Conservation (phyloP, 179 eudicot genomes). For the Heliamphora pulchella region DNA sequence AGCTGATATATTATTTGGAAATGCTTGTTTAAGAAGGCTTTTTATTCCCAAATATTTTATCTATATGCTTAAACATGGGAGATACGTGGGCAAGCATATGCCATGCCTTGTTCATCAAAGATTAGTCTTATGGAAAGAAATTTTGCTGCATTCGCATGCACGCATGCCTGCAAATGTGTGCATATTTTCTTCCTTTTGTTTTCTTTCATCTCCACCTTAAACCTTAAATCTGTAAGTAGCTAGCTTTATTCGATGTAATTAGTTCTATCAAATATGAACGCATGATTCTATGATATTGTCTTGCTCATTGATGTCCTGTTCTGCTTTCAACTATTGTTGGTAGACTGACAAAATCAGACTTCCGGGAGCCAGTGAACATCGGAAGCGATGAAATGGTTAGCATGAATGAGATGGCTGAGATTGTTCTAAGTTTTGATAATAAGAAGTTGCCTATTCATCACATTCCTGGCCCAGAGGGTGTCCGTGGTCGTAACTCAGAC, state of each 20-base stretch:
- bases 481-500: conserved; percentile 97
- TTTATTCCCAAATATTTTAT: not conserved
- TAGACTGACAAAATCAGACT: conserved; percentile 89
- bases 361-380: conserved; percentile 84
- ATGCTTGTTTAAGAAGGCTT: not conserved
- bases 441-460: conserved; percentile 87
- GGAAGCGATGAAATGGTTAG: conserved; percentile 99
- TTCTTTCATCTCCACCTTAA: not conserved
- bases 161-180: not conserved
- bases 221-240: not conserved
- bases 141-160: not conserved
- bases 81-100: not conserved
- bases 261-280: not conserved
- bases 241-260: not conserved
- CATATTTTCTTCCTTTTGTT: not conserved
- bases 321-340: not conserved
- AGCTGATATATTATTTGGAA: too few species aligned
- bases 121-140: not conserved
- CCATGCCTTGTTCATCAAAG: not conserved
- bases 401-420: conserved; percentile 98
- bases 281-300: not conserved
- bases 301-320: not conserved
- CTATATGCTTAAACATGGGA: conserved; percentile 4
- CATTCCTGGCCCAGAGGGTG: conserved; percentile 99
- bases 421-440: conserved; percentile 73